Conservation (phyloP, 2,329 filamentous ascomycete genomes). For the Fusarium mundagurra region DNA sequence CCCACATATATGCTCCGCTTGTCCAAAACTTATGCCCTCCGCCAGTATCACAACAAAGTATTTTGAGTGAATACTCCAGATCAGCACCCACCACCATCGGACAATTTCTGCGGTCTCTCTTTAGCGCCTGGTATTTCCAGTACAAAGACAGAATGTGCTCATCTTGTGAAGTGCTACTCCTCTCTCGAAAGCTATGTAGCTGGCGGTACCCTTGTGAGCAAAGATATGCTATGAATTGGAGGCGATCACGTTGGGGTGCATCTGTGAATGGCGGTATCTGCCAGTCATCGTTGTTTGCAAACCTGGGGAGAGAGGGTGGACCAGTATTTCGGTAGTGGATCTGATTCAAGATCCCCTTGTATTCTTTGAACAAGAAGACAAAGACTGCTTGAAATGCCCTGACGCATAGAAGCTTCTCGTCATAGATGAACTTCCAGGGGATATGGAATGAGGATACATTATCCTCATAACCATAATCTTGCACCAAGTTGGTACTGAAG, state of each 20-base stretch:
- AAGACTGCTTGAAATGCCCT: too few relatives aligned
- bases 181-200: background rate
- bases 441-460: too few relatives aligned
- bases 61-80: background rate
- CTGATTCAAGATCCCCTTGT: background rate
- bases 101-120: background rate
- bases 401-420: too few relatives aligned
- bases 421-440: background rate
- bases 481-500: background rate
- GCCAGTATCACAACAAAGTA: rapidly evolving
- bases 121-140: background rate
- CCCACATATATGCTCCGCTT: background rate
- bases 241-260: background rate
- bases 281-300: background rate
- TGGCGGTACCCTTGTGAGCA: background rate
- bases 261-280: background rate
- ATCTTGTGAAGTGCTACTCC: background rate
- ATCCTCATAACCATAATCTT: too few relatives aligned
- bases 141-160: background rate
- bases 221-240: background rate
- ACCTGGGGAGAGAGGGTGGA: background rate
- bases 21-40: background rate
- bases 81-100: background rate
- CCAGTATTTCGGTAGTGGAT: background rate
- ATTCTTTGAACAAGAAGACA: background rate